Conservation (phyloP, 2,329 filamentous ascomycete genomes). For the Sarocladiaceae sp. region DNA sequence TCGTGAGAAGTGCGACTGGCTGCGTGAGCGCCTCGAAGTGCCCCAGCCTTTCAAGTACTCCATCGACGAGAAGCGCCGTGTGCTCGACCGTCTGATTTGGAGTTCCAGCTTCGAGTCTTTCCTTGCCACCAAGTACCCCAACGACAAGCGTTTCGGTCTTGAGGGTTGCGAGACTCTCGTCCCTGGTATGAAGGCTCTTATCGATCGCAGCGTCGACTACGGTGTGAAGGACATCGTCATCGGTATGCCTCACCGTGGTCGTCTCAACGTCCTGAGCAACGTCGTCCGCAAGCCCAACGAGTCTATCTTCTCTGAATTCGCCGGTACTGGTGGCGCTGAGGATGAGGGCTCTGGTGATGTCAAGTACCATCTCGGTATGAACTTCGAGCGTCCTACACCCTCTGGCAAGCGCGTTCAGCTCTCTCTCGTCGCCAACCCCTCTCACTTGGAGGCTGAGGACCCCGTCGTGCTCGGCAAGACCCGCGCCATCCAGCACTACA, state of each 20-base stretch:
- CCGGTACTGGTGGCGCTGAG: slow-evolving; percentile 77
- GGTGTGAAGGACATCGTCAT: slow-evolving; percentile 99
- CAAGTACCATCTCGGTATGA: slow-evolving; percentile 99
- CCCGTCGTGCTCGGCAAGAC: slow-evolving; percentile 97
- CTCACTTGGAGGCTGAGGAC: slow-evolving; percentile 96
- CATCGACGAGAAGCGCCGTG: slow-evolving; percentile 95
- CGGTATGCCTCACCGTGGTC: slow-evolving; percentile 98
- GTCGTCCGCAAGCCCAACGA: slow-evolving; percentile 99
- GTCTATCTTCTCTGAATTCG: slow-evolving; percentile 98
- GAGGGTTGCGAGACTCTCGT: slow-evolving; percentile 97
- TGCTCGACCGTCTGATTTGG: slow-evolving; percentile 97
- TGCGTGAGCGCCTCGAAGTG: slow-evolving; percentile 90
- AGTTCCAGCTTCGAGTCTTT: slow-evolving; percentile 96
- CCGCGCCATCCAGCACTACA: slow-evolving; percentile 97
- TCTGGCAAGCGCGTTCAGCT: slow-evolving; percentile 99
- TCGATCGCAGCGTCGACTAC: slow-evolving; percentile 96
- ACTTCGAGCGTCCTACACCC: slow-evolving; percentile 97
- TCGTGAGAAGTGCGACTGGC: slow-evolving; percentile 96
- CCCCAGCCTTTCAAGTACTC: slow-evolving; percentile 96
- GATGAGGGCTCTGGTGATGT: slow-evolving; percentile 98
- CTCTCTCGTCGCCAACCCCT: slow-evolving; percentile 96
- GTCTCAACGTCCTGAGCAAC: slow-evolving; percentile 96
- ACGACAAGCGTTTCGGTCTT: slow-evolving; percentile 98
- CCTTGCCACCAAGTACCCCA: slow-evolving; percentile 95
- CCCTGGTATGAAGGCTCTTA: slow-evolving; percentile 98